Evolutionary conservation across 441 rosid genomes (phyloP).

Genomic region (Francoa sonchifolia): DNA sequence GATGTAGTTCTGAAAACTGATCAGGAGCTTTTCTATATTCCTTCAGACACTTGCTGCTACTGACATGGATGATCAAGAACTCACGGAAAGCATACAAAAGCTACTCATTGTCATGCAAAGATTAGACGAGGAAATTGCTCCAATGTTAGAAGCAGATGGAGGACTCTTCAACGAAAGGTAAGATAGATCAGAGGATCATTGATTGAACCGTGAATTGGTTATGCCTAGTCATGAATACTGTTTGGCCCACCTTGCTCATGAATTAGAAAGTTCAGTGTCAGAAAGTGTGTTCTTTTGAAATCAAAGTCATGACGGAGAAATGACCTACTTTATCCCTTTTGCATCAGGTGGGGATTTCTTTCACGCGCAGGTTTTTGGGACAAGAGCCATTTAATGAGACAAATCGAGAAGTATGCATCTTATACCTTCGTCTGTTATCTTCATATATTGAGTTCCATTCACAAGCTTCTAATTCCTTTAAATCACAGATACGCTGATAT

Average conservation of each 20-base stretch:
- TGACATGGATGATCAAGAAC: conserved; percentile 70
- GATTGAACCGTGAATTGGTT: too few relatives aligned
- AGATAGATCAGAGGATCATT: neutral
- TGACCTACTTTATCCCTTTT: conserved; percentile 11
- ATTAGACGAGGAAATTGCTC: conserved; percentile 75
- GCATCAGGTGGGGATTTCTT: conserved; percentile 83
- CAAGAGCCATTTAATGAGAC: conserved; percentile 95
- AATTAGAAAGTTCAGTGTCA: too few relatives aligned
- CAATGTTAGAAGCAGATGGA: conserved; percentile 79
- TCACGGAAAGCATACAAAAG: conserved; percentile 86
- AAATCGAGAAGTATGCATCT: conserved; percentile 66
- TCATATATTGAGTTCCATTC: neutral
- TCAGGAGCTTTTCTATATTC: conserved; percentile 9
- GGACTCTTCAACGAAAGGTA: conserved; percentile 84
- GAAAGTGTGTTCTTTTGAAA: neutral
- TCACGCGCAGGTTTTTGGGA: conserved; percentile 95
- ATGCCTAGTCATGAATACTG: too few relatives aligned
- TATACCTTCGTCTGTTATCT: neutral
- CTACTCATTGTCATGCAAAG: conserved; percentile 91
- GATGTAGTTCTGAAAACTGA: neutral
- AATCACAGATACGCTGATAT: conserved; percentile 82
- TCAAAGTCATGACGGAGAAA: neutral
- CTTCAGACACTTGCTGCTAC: conserved; percentile 87
- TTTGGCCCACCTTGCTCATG: too few relatives aligned
- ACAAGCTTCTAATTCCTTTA: neutral